phyloP scores from a whole-genome alignment of 2,329 filamentous ascomycete genomes.

The Teratosphaeria pseudoeucalypti region DNA sequence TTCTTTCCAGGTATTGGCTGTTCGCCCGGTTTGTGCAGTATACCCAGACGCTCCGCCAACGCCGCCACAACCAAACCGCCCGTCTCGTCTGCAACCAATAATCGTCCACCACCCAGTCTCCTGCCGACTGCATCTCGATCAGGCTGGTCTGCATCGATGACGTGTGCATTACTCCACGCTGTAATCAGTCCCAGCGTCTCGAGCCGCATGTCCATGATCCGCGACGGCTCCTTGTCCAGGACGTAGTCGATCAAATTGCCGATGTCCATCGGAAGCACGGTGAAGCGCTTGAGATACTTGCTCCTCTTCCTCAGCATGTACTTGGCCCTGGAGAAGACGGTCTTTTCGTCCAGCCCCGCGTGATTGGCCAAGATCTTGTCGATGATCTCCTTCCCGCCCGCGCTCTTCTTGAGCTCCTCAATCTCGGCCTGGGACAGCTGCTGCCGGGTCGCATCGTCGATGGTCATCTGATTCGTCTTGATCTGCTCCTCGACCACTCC shows the following conservation, averaged over 20 bases:
- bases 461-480: constrained; percentile 53
- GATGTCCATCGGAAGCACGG: constrained; percentile 73
- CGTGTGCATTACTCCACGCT: constrained; percentile 86
- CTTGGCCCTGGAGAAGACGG: constrained; percentile 83
- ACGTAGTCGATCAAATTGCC: constrained; percentile 65
- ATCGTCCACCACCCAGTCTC: constrained; percentile 47
- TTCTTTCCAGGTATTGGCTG: constrained; percentile 6
- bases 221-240: constrained; percentile 66
- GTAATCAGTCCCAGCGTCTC: constrained; percentile 72
- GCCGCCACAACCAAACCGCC: constrained; percentile 72
- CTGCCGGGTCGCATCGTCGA: constrained; percentile 59
- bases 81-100: constrained; percentile 79
- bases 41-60: constrained; percentile 79
- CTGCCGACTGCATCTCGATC: constrained; percentile 13
- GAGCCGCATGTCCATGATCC: constrained; percentile 76
- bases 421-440: constrained; percentile 63
- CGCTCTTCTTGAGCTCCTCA: constrained; percentile 55
- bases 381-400: constrained; percentile 79
- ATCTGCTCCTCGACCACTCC: constrained; percentile 30
- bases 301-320: constrained; percentile 90
- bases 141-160: constrained; percentile 36
- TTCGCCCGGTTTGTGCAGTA: constrained; percentile 39
- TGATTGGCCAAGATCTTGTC: constrained; percentile 88
- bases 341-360: constrained; percentile 85
- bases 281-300: constrained; percentile 86